These are phyloP conservation scores for Penicillium crystallinum DNA, from an alignment of 495 filamentous ascomycete genomes.

Conservation along the genomic window DNA sequence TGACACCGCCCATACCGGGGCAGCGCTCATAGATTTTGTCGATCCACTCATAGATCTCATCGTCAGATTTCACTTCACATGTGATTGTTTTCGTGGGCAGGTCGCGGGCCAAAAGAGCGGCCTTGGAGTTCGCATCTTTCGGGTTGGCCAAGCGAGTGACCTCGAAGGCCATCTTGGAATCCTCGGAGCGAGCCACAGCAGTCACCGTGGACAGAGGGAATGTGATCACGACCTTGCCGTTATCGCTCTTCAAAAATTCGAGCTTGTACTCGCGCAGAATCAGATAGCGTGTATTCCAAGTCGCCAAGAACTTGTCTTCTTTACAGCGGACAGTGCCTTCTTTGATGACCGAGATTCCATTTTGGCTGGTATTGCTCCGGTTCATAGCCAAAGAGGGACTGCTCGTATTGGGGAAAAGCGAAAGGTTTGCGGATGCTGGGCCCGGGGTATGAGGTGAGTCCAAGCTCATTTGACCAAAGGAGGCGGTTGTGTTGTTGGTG, in stretches of 20 bases:
- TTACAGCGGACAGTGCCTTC: slow-evolving; percentile 83
- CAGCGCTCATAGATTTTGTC: slow-evolving; percentile 94
- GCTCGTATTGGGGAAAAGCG: slow-evolving; percentile 57
- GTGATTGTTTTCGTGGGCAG: slow-evolving; percentile 73
- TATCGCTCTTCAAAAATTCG: slow-evolving; percentile 87
- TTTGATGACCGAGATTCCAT: slow-evolving; percentile 71
- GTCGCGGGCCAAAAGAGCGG: slow-evolving; percentile 60
- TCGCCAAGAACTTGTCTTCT: slow-evolving; percentile 78
- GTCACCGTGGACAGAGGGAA: slow-evolving; percentile 81
- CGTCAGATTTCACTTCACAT: slow-evolving; percentile 86
- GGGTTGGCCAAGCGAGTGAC: slow-evolving; percentile 67
- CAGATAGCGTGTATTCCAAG: slow-evolving; percentile 87
- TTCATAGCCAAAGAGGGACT: slow-evolving; percentile 59
- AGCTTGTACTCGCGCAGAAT: slow-evolving; percentile 83
- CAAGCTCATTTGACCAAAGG: slow-evolving; percentile 68
- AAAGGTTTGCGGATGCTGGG: slow-evolving; percentile 38
- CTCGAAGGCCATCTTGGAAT: slow-evolving; percentile 84
- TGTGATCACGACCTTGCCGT: slow-evolving; percentile 71
- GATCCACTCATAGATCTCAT: slow-evolving; percentile 97
- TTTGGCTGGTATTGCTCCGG: slow-evolving; percentile 55
- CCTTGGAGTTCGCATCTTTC: slow-evolving; percentile 54
- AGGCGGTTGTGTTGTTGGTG: slow-evolving; percentile 60
- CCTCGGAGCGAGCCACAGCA: slow-evolving; percentile 78
- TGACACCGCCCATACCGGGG: slow-evolving; percentile 95
- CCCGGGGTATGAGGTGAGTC: slow-evolving; percentile 59